phyloP scores from a whole-genome alignment of 345 rosid species.

The Acer saccharum region DNA sequence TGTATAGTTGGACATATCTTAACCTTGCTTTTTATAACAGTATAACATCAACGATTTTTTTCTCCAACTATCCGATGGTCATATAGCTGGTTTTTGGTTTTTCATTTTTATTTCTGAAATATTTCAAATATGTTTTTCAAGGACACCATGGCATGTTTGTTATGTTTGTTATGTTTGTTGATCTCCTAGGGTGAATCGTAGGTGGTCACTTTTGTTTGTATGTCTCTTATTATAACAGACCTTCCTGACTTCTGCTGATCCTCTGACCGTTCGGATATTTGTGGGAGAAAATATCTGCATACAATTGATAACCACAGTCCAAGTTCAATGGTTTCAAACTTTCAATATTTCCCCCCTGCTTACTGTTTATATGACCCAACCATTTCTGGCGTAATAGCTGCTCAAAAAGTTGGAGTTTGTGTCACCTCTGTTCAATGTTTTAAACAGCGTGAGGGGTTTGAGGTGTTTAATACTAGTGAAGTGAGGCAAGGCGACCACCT shows the following conservation, averaged over 20 bases:
- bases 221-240: not conserved
- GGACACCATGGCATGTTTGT: not conserved
- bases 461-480: too few species aligned
- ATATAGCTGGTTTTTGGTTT: not conserved
- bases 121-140: not conserved
- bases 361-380: not conserved
- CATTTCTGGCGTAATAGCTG: constrained; percentile 16
- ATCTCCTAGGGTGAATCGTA: not conserved
- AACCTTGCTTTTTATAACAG: not conserved
- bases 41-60: not conserved
- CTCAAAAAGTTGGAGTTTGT: constrained; percentile 26
- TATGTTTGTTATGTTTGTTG: not conserved
- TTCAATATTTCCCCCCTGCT: not conserved
- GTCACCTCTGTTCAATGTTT: not conserved
- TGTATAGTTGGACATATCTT: not conserved
- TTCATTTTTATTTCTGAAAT: not conserved
- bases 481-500: too few species aligned
- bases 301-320: not conserved
- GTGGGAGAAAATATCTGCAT: not conserved
- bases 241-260: not conserved
- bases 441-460: too few species aligned
- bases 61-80: not conserved
- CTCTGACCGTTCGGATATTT: not conserved
- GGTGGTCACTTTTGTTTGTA: not conserved
- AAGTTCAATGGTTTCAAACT: not conserved